phyloP scores from a whole-genome alignment of 148 eudicot genomes.

The Rhododendron williamsianum region DNA sequence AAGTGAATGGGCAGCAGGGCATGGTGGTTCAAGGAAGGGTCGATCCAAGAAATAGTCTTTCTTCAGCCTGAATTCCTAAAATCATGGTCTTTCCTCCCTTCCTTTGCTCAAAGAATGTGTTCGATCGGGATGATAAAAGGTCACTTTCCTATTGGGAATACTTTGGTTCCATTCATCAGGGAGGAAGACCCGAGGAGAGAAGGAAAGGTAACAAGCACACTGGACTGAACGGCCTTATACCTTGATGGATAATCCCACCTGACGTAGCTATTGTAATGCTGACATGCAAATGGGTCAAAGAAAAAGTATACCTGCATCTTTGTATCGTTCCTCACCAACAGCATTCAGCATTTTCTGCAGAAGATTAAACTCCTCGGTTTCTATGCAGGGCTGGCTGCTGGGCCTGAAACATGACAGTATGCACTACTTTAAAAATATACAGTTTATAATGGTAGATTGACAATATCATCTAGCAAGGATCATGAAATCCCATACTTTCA shows the following conservation, averaged over 20 bases:
- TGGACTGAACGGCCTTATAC: neutral
- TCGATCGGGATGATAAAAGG: neutral
- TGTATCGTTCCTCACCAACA: conserved; percentile 77
- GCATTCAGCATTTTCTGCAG: conserved; percentile 84
- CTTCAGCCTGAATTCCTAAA: no score
- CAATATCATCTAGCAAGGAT: no score
- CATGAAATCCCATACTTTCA: neutral
- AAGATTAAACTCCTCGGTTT: conserved; percentile 68
- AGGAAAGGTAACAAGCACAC: neutral
- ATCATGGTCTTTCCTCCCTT: neutral
- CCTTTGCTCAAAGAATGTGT: neutral
- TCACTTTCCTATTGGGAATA: neutral
- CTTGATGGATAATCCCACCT: neutral
- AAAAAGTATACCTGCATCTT: conserved; percentile 68
- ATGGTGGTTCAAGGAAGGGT: no score
- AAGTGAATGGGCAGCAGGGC: neutral
- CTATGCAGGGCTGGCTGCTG: conserved; percentile 59
- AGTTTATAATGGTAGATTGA: neutral
- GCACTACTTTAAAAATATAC: neutral
- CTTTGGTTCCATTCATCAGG: neutral
- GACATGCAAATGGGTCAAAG: neutral
- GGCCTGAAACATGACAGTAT: conserved; percentile 46
- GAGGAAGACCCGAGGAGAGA: neutral
- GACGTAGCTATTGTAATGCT: neutral
- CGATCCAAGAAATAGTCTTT: no score